phyloP scores from a whole-genome alignment of 768 basidiomycete genomes.

The Phylloporus sp. region DNA sequence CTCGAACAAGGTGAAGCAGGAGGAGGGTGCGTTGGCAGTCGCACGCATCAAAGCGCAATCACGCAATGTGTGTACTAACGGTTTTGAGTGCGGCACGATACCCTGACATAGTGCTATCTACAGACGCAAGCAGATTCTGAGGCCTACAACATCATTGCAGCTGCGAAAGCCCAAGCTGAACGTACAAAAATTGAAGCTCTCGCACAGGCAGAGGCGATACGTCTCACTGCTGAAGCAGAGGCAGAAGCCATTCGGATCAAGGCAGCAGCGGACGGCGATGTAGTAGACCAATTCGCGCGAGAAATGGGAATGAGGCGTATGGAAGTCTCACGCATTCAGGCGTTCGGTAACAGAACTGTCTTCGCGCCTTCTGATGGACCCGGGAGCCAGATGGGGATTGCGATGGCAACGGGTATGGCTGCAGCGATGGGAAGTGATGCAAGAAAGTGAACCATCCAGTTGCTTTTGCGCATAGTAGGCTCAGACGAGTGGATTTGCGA shows the following conservation, averaged over 20 bases:
- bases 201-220: conserved; percentile 73
- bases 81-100: not conserved
- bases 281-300: conserved; percentile 61
- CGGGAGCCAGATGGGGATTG: conserved; percentile 53
- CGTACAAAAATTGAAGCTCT: conserved; percentile 63
- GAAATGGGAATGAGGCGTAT: conserved; percentile 71
- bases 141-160: conserved; percentile 68
- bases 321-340: conserved; percentile 57
- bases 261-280: conserved; percentile 55
- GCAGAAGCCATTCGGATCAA: conserved; percentile 63
- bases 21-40: conserved; percentile 73
- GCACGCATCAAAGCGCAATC: conserved; percentile 70
- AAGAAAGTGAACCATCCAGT: conserved; percentile 7
- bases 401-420: conserved; percentile 68
- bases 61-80: conserved; percentile 36
- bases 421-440: conserved; percentile 49
- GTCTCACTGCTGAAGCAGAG: conserved; percentile 71
- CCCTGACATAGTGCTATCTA: conserved; percentile 7
- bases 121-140: conserved; percentile 70
- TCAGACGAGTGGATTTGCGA: no score
- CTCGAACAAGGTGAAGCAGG: conserved; percentile 81
- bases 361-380: conserved; percentile 64
- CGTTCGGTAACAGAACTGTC: conserved; percentile 64
- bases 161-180: conserved; percentile 70
- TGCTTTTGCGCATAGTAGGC: not conserved